These are phyloP conservation scores for maize (Zea mays) DNA, from an alignment of 176 grass and related monocot species.

Conservation along the genomic window DNA sequence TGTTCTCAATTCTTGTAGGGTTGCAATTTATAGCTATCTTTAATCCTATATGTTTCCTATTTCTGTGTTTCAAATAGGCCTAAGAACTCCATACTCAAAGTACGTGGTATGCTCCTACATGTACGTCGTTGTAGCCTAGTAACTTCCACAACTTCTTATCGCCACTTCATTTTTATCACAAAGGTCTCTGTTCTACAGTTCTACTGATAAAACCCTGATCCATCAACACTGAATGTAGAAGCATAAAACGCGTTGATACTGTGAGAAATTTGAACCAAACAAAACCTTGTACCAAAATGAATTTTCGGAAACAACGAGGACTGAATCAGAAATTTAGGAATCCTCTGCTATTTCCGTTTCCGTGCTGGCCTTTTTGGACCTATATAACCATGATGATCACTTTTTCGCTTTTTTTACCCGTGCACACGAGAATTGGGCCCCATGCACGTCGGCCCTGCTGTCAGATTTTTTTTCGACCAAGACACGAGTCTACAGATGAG, in stretches of 20 bases:
- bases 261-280: not conserved
- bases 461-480: not conserved
- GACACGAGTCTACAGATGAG: not conserved
- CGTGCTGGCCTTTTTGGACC: not conserved
- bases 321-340: not conserved
- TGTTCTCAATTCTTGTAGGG: too few relatives aligned
- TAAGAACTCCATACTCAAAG: not conserved
- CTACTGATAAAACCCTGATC: too few relatives aligned
- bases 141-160: too few relatives aligned
- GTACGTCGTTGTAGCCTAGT: not conserved
- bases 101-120: not conserved
- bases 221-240: too few relatives aligned
- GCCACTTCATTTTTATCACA: not conserved
- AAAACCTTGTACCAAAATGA: not conserved
- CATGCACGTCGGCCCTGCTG: rapidly evolving
- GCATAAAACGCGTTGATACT: too few relatives aligned
- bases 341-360: not conserved
- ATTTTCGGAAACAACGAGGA: not conserved
- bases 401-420: not conserved
- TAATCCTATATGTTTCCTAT: too few relatives aligned
- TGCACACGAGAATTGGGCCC: not conserved
- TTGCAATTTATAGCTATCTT: too few relatives aligned
- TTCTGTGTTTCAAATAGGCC: not conserved
- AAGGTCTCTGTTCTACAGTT: not conserved
- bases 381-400: not conserved